Evolutionary conservation across 768 basidiomycete genomes (phyloP), one percentile per base, ranked within the genome.

Genomic region (Tubosaeta sp.): DNA sequence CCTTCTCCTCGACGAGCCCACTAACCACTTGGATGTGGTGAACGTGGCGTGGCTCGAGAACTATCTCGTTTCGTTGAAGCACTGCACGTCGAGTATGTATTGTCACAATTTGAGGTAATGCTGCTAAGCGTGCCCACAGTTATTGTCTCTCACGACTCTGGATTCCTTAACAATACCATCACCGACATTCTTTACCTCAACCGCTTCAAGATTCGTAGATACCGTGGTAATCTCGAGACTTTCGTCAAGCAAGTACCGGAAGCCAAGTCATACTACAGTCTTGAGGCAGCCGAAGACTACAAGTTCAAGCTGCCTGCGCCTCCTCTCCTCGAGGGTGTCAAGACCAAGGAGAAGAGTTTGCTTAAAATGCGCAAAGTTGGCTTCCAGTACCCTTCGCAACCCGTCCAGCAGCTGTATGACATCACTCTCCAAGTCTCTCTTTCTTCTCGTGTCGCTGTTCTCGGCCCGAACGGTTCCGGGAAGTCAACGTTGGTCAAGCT

Each of bases 381-480:
- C 63, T 97, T 92, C 90, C 93, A 96, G 74, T 97, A 97, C 75
- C 90, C 91, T 43, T 80, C 83, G 25, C 82, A 88, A 62, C 64
- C 84, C 46, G 81, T 89, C 51, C 94, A 95, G 71, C 94, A 95
- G 69, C 80, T 96, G 60, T 86, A 83, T 80, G 87, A 97, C 74
- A 92, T 97, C 73, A 84, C 88, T 46, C 89, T 97, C 55, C 94
- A 96, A 84, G 88, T 97, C 55, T 97, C 94, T 5, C 83, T 97
- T 55, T 96, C 94, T 16, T 98, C 96, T 52, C 94, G 96, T 80
- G 95, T 98, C 64, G 96, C 96, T 59, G 73, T 99, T 68, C 89
- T 99, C 59, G 96, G 96, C 57, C 96, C 96, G 62, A 95, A 99
- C 79, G 96, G 96, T 73, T 97, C 96, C 65, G 94, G 94, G 60